Evolutionary conservation across 2,329 filamentous ascomycete genomes (phyloP).

Genomic region (Dactylellina drechsleri): DNA sequence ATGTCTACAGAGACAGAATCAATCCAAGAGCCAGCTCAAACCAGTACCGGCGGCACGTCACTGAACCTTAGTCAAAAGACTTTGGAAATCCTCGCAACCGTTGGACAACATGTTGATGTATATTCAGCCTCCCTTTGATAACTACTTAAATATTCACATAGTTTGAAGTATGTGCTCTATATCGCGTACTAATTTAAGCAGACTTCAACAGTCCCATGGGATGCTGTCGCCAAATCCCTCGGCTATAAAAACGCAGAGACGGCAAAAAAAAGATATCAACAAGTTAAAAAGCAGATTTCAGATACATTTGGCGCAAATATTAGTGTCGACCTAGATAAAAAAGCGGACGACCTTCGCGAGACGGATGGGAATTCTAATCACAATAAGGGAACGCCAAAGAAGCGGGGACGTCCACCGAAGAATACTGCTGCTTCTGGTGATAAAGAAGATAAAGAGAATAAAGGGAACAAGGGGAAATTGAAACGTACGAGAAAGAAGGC

Average conservation of each 20-base stretch:
- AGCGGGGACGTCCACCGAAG: constrained; percentile 24
- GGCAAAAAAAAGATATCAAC: constrained; percentile 23
- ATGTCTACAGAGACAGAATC: neutral
- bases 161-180: too few species aligned
- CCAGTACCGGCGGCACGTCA: neutral
- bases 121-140: neutral
- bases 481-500: neutral
- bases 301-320: constrained; percentile 1
- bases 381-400: constrained; percentile 3
- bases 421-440: neutral
- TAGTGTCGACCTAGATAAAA: neutral
- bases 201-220: constrained; percentile 11
- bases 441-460: constrained; percentile 1
- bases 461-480: neutral
- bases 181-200: neutral
- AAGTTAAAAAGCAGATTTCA: constrained; percentile 22
- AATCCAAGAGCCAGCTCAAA: neutral
- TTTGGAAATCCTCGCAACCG: constrained; percentile 30
- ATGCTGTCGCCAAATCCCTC: constrained; percentile 18
- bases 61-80: constrained; percentile 12
- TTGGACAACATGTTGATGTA: constrained; percentile 10
- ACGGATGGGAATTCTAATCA: neutral
- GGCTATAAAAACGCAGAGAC: constrained; percentile 32
- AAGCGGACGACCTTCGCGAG: neutral
- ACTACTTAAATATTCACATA: too few species aligned